Conservation (phyloP, 2,329 filamentous ascomycete species). For the Hypomyces rosellus region DNA sequence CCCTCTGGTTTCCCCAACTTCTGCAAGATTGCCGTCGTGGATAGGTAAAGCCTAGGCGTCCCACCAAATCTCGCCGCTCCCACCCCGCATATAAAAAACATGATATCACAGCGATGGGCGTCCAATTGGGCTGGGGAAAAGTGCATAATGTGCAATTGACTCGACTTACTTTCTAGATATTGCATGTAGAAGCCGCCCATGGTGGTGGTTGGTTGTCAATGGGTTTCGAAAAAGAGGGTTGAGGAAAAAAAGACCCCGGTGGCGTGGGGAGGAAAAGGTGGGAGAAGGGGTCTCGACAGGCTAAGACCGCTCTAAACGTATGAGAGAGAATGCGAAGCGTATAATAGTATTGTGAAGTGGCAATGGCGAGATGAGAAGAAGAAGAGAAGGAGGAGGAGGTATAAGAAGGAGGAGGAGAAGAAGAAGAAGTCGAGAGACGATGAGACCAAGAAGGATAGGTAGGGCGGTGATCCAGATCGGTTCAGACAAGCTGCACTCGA, state of each 20-base stretch:
- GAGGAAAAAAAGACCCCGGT: not conserved
- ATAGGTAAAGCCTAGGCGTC: slow-evolving; percentile 3
- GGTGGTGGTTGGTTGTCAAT: slow-evolving; percentile 20
- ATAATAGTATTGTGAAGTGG: no score
- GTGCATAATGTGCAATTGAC: slow-evolving; percentile 12
- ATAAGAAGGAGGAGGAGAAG: not conserved
- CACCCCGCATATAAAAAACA: not conserved
- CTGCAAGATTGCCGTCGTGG: slow-evolving; percentile 1
- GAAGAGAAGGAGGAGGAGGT: slow-evolving; percentile 2
- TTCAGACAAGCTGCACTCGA: slow-evolving; percentile 42
- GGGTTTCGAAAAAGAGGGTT: slow-evolving; percentile 1
- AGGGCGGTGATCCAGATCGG: slow-evolving; percentile 9
- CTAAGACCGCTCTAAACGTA: no score
- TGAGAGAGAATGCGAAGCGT: no score
- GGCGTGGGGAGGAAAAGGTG: slow-evolving; percentile 3
- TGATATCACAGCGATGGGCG: slow-evolving; percentile 12
- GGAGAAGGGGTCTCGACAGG: not conserved
- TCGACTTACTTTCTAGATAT: slow-evolving; percentile 66
- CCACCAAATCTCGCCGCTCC: slow-evolving; percentile 8
- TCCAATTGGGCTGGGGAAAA: slow-evolving; percentile 16
- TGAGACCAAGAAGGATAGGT: slow-evolving; percentile 1
- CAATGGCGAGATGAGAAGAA: no score
- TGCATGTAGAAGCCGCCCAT: slow-evolving; percentile 67
- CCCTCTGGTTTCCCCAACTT: no score
- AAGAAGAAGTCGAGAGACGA: slow-evolving; percentile 4